Evolutionary conservation across 2,329 filamentous ascomycete genomes (phyloP), one percentile per base, ranked within the genome.

Genomic region (Beauveria brongniartii): DNA sequence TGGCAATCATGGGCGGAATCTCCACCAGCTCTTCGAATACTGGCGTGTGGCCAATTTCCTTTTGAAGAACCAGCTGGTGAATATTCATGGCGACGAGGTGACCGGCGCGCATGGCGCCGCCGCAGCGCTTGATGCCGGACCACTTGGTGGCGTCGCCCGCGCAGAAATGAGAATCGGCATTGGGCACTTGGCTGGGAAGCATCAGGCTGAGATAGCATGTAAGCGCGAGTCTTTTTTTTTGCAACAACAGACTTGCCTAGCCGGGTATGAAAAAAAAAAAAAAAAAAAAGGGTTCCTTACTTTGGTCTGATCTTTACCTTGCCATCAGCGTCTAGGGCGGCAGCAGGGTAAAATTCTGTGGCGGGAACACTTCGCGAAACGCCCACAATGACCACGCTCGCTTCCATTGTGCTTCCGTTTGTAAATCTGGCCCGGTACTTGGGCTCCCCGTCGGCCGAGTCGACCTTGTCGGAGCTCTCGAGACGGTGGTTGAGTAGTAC

Each of bases 101-200:
- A 40, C 89, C 90, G 78, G 86, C 85, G 68, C 89, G 83, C 81
- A 92, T 90, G 37, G 90, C 89, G n/a, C 79, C 83, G 28, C 90
- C 89, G 67, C 87, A 90, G 43, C 90, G 86, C 77, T 91, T 92
- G 75, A 93, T 91, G 50, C 89, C 89, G 0, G 86, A 82, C 89
- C 90, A 92, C 54, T 78, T 75, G 40, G 81, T 82, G 18, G 89
- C 76, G 69, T 93, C 90, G n/a, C 90, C 90, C 24, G 84, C 78
- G 14, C 85, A 88, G 67, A 87, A 89, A 71, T 92, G 89, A 34
- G 73, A 72, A 0, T 76, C 74, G 18, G 82, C 73, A 64, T 90
- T 87, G 4, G 85, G 78, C 0, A 83, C 75, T 0, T 74, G 74
- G 1, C 73, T 66, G 1, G 78, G 72, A 70, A 89, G 86, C 66